Evolutionary conservation across 2,329 filamentous ascomycete genomes (phyloP), one percentile per base, ranked within the genome.

Genomic region (Phaeophleospora eucalypticola): DNA sequence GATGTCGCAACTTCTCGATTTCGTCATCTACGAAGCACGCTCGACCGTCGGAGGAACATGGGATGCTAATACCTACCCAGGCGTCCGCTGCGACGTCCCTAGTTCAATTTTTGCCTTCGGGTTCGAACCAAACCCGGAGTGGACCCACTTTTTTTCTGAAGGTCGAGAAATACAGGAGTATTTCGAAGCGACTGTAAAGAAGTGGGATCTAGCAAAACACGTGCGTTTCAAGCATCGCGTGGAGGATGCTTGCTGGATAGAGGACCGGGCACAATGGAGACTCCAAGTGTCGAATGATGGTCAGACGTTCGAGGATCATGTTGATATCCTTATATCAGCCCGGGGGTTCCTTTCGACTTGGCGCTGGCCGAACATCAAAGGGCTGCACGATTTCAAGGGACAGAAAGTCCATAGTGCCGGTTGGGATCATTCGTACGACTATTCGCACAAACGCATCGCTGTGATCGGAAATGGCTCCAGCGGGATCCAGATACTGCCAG

Each of bases 161-260:
- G 68, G 68, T 1, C 51, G 56, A 4, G 71, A 73, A 52, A 73
- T 74, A 21, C 59, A 64, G 7, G 63, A 68, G 4, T 74, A 74
- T 48, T 68, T 72, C 58, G 58, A 69, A 41, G 46, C 53, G 2
- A 63, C 63, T 4, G 68, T 67, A 3, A 63, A 57, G 33, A 72
- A 73, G 53, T 68, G 67, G 48, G 60, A 65, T 17, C 61, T 71
- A 0, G 67, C 68, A 37, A 57, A 65, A 7, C 62, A 70, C 36
- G 51, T 74, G 10, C 63, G 68, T 35, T 57, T 71, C 24, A 59
- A 65, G 15, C 65, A 68, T 24, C 60, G 61, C 4, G 69, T 74
- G 1, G 57, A 63, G 2, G 62, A 61, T 18, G 66, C 70, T 0
- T 45, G 56, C 2, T 74, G 71, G 71, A 53, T 70, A 17, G 66